A percentile compares a stretch with the other conserved stretches of the same genome.
Conservation (phyloP, 768 basidiomycete genomes). For the Gyrodon lividus region DNA sequence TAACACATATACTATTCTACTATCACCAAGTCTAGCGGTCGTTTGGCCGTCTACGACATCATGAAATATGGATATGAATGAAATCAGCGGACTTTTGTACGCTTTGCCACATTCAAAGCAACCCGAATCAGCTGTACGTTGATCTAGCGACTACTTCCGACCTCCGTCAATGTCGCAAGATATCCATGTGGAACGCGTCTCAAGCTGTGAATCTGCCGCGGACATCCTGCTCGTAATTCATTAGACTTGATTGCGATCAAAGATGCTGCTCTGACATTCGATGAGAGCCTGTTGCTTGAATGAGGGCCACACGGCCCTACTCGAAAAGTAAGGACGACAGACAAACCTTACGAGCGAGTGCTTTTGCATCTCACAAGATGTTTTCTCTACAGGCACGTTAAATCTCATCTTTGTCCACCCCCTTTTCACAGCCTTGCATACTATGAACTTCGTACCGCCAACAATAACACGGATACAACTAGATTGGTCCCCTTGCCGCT, state of each 20-base stretch:
- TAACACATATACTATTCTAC: conserved; percentile 2
- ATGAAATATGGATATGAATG: conserved; percentile 13
- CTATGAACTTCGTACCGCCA: conserved; percentile 10
- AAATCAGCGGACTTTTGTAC: conserved; percentile 17
- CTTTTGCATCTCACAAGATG: conserved; percentile 11
- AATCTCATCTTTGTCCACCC: conserved; percentile 27
- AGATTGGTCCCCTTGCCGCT: conserved; percentile 1
- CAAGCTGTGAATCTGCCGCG: conserved; percentile 32
- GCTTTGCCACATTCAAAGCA: conserved; percentile 18
- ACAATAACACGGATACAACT: background rate
- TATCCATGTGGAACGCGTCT: conserved; percentile 29
- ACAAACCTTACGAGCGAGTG: conserved; percentile 2
- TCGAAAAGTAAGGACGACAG: conserved; percentile 21
- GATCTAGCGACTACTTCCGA: conserved; percentile 28
- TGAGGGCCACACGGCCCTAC: conserved; percentile 4
- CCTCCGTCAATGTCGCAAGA: conserved; percentile 31
- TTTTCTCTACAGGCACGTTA: conserved; percentile 10
- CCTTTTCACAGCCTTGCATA: conserved; percentile 20
- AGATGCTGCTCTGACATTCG: conserved; percentile 19
- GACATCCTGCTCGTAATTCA: conserved; percentile 20
- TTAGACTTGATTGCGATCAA: conserved; percentile 25
- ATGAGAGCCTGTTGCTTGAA: conserved; percentile 9
- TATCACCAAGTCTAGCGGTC: background rate
- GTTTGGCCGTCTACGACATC: conserved; percentile 5
- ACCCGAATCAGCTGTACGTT: conserved; percentile 22